Evolutionary conservation across 495 filamentous ascomycete genomes (phyloP).

Genomic region (Lasiosphaeris hirsuta): DNA sequence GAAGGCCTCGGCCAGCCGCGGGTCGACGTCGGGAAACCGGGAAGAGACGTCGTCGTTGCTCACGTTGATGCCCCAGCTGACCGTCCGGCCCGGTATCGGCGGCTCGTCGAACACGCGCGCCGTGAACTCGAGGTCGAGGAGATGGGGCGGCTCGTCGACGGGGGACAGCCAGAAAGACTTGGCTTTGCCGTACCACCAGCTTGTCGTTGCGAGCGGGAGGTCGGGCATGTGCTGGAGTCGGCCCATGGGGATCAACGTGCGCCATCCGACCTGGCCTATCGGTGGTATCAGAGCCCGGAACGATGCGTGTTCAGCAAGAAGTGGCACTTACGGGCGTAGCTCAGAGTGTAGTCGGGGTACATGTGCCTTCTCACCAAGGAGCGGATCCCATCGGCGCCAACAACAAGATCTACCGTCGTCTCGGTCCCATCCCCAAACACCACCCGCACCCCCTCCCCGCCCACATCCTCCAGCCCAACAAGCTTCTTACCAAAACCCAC

Average conservation of each 20-base stretch:
- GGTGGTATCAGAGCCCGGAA: not conserved
- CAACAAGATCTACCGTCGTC: constrained; percentile 43
- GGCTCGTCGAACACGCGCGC: constrained; percentile 16
- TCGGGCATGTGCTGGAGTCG: constrained; percentile 21
- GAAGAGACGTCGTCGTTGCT: constrained; percentile 44
- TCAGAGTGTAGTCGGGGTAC: constrained; percentile 35
- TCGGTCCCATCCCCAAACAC: constrained; percentile 39
- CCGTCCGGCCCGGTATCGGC: constrained; percentile 29
- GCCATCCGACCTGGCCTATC: constrained; percentile 12
- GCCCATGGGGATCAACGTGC: not conserved
- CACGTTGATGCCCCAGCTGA: constrained; percentile 46
- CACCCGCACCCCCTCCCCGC: constrained; percentile 29
- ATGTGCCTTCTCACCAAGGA: constrained; percentile 47
- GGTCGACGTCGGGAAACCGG: constrained; percentile 35
- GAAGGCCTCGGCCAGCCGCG: constrained; percentile 35
- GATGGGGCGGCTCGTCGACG: constrained; percentile 33
- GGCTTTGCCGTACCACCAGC: constrained; percentile 46
- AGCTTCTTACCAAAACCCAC: constrained; percentile 43
- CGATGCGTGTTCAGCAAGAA: too few relatives aligned
- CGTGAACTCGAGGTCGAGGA: constrained; percentile 27
- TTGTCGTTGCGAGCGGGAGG: constrained; percentile 36
- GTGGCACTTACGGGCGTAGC: constrained; percentile 22
- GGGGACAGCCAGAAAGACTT: constrained; percentile 45
- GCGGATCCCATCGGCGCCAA: constrained; percentile 53
- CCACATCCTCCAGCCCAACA: constrained; percentile 26